phyloP scores from a whole-genome alignment of 768 basidiomycete species.

The Pulveroboletus sp. region DNA sequence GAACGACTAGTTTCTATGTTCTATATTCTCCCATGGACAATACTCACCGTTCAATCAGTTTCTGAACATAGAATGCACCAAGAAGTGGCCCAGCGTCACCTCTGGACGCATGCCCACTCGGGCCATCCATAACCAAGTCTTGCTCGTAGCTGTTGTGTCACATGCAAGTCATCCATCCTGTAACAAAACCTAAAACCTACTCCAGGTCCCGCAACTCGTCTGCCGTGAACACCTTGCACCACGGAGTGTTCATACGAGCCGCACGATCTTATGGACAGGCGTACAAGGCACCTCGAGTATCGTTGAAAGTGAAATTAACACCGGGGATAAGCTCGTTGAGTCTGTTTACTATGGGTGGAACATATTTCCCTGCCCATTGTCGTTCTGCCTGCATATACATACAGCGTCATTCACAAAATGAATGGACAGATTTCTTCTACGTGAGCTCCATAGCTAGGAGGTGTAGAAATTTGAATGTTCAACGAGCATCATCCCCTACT shows the following conservation, averaged over 20 bases:
- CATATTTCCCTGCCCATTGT: constrained; percentile 33
- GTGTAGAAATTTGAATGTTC: too few species aligned
- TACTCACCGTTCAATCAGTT: constrained; percentile 35
- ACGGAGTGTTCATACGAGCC: constrained; percentile 32
- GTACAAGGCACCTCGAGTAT: constrained; percentile 37
- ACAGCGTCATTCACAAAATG: not conserved
- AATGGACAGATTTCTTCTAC: not conserved
- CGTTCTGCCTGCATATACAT: constrained; percentile 3
- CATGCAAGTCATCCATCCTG: not conserved
- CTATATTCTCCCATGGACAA: not conserved
- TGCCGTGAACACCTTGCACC: constrained; percentile 37
- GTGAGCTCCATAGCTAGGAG: too few species aligned
- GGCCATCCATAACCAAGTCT: constrained; percentile 32
- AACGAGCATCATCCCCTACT: too few species aligned
- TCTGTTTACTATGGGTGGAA: constrained; percentile 34
- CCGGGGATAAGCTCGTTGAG: constrained; percentile 34
- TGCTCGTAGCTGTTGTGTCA: constrained; percentile 31
- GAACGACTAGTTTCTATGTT: not conserved
- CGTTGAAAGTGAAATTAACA: constrained; percentile 27
- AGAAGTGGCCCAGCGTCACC: constrained; percentile 29
- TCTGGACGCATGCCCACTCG: constrained; percentile 31
- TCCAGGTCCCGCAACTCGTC: constrained; percentile 34
- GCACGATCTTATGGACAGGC: constrained; percentile 41
- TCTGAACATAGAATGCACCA: constrained; percentile 36
- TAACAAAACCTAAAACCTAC: constrained; percentile 17